Percentiles rank a stretch among this genome's conserved stretches.
Conservation (phyloP, 2,329 filamentous ascomycete species). For the Sclerotinia sclerotiorum region DNA sequence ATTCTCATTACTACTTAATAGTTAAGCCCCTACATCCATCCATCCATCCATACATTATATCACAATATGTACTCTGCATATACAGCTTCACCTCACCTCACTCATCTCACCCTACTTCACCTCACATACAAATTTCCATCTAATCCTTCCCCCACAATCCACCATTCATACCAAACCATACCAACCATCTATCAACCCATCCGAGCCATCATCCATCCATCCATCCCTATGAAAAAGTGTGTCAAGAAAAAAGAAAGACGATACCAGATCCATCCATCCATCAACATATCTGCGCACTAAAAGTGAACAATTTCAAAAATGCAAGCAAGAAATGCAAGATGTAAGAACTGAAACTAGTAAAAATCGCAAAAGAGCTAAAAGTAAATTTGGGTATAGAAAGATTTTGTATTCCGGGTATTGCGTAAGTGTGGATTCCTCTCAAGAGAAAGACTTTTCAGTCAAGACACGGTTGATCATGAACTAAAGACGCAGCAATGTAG, state of each 20-base stretch:
- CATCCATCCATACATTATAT: background rate
- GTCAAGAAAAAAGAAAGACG: conserved; percentile 7
- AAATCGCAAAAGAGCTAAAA: background rate
- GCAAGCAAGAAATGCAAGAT: background rate
- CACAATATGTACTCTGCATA: background rate
- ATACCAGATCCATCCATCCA: conserved; percentile 23
- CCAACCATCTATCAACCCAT: conserved; percentile 17
- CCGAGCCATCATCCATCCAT: conserved; percentile 2
- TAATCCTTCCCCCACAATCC: background rate
- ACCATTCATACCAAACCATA: conserved; percentile 15
- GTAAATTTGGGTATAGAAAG: conserved; percentile 16
- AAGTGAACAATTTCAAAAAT: background rate
- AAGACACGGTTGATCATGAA: background rate
- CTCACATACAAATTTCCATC: conserved; percentile 15
- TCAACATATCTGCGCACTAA: background rate
- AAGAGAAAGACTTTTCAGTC: conserved; percentile 4
- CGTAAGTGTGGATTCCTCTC: background rate
- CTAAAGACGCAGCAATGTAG: background rate
- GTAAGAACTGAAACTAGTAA: conserved; percentile 14
- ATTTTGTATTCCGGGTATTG: conserved; percentile 16
- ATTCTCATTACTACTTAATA: conserved; percentile 8
- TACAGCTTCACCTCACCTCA: background rate
- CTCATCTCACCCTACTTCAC: background rate
- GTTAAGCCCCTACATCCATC: background rate
- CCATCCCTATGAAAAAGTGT: conserved; percentile 10